Evolutionary conservation across 306 rosid genomes (phyloP).

Genomic region (Abrus pulchellus): DNA sequence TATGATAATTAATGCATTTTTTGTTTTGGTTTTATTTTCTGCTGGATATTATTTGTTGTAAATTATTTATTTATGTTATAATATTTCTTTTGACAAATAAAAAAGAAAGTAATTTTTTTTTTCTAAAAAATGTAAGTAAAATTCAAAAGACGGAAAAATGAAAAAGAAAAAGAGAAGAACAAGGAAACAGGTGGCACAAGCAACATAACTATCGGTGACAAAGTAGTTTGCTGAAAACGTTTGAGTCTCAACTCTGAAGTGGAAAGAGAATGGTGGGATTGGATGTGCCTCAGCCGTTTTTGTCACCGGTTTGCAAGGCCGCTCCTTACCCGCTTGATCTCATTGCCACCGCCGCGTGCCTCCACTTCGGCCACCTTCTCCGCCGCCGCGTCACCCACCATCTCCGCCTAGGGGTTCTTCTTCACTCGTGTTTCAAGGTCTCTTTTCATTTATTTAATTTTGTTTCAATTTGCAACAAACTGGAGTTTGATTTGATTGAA

Average conservation of each 20-base stretch:
- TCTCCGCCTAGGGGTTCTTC: conserved; percentile 52
- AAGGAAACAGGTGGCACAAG: not conserved
- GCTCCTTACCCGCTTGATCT: conserved; percentile 53
- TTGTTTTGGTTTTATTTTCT: not conserved
- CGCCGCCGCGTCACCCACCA: conserved; percentile 53
- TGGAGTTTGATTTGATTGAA: not conserved
- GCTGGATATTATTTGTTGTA: conserved; percentile 1
- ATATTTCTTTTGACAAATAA: not conserved
- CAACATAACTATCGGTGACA: not conserved
- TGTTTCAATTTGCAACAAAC: not conserved
- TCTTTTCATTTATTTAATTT: not conserved
- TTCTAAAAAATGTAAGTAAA: not conserved
- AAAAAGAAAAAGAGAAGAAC: not conserved
- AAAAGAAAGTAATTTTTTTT: too few species aligned
- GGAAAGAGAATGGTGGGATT: conserved; percentile 51
- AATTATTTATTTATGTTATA: not conserved
- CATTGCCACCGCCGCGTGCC: conserved; percentile 68
- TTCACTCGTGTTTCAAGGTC: conserved; percentile 72
- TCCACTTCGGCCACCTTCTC: conserved; percentile 64
- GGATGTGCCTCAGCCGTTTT: conserved; percentile 45
- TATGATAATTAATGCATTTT: not conserved
- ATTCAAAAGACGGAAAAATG: not conserved
- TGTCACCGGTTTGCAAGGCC: conserved; percentile 53
- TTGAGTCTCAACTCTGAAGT: conserved; percentile 1
- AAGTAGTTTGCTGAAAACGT: not conserved